Base-by-base conservation (phyloP, 2,329 filamentous ascomycete species). In the Penicillium sp. region DNA sequence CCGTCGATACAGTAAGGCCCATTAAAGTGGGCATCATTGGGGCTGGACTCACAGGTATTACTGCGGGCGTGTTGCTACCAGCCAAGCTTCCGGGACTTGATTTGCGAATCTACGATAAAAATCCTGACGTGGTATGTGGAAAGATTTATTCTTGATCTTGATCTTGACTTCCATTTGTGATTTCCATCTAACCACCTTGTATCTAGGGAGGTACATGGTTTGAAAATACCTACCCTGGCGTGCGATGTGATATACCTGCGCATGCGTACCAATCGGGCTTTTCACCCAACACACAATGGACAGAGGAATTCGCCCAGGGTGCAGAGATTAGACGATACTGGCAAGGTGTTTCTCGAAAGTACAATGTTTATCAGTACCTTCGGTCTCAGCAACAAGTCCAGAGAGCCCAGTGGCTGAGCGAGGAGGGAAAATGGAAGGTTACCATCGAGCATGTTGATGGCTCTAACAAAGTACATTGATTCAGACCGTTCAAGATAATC, bases 221-320 rank as follows among this genome's bases (percentile, higher is more conserved):
- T 58, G 74, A 79, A 52, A 80, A 79, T 51, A 73, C 70, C 4
- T 89, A 88, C 58, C 85, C 85, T 0, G 86, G 85, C 1, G 84
- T 88, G 1, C 76, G 85, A 41, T 90, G 87, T 61, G 86, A 89
- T 67, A 83, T 90, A 14, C 85, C 87, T 0, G 82, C 86, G 0
- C 85, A 89, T 67, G 85, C 87, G 20, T 90, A 90, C 63, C 87
- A 89, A 65, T 82, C 82, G 7, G 85, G 84, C 0, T 90, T 89
- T 67, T 77, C 79, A 6, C 85, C 86, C 1, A 90, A 90, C 53
- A 82, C 80, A 0, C 78, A 88, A 60, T 91, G 88, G 88, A 81
- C 80, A 0, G 85, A 89, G 62, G 79, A 85, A 56, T 90, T 89
- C 64, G 82, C 87, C 0, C 82, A 83, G 35, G 87, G 87, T 0